A percentile compares a stretch with the other conserved stretches of the same genome.
Evolutionary conservation across 108 stramenopile genomes (phyloP).

Genomic region (Pseudonitzschia delicatissima): DNA sequence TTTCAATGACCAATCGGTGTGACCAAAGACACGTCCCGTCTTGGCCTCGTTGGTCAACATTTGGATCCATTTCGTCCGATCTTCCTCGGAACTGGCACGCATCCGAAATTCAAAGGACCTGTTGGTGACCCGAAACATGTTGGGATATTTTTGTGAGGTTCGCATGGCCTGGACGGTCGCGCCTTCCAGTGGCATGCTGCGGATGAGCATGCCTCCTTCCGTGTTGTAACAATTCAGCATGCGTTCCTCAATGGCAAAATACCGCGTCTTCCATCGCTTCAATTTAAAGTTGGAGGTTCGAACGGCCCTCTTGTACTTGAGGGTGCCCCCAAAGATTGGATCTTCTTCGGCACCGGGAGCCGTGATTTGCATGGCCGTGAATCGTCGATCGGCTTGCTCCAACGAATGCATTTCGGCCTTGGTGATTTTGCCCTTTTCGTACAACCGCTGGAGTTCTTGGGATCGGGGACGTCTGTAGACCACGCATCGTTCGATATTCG

Average conservation of each 20-base stretch:
- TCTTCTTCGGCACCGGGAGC: constrained; percentile 27
- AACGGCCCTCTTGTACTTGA: constrained; percentile 76
- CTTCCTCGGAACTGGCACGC: constrained; percentile 59
- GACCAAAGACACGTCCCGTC: constrained; percentile 66
- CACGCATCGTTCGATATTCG: constrained; percentile 92
- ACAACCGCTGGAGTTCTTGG: constrained; percentile 82
- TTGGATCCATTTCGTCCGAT: constrained; percentile 66
- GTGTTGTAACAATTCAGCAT: constrained; percentile 92
- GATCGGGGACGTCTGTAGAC: constrained; percentile 82
- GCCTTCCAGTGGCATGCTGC: constrained; percentile 88
- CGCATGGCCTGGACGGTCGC: constrained; percentile 52
- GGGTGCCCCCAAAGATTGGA: constrained; percentile 59
- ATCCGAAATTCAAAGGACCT: constrained; percentile 75
- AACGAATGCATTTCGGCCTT: constrained; percentile 79
- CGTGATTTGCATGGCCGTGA: constrained; percentile 85
- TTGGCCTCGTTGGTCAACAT: constrained; percentile 67
- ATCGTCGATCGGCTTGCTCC: constrained; percentile 92
- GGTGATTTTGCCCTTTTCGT: constrained; percentile 87
- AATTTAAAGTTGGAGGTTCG: constrained; percentile 66
- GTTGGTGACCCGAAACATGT: constrained; percentile 70
- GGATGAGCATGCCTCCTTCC: constrained; percentile 40
- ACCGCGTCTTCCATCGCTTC: constrained; percentile 88
- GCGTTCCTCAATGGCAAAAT: constrained; percentile 90
- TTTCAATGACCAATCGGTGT: constrained; percentile 30
- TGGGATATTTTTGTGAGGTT: constrained; percentile 50